phyloP scores from a whole-genome alignment of 1,284 basidiomycete genomes.

The Naganishia albida region DNA sequence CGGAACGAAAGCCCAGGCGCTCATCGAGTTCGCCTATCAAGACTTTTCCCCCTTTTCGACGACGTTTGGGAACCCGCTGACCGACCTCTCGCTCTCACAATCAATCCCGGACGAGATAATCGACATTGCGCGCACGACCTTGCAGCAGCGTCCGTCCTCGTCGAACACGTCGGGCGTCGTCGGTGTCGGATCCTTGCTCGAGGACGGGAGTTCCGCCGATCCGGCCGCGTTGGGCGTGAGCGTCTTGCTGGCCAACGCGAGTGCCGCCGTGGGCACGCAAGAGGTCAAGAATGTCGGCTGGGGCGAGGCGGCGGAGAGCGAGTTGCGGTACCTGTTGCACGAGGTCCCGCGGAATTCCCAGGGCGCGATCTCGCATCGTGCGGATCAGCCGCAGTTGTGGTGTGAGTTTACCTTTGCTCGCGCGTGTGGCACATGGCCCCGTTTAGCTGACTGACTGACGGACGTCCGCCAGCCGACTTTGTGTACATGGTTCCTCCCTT shows the following conservation, averaged over 20 bases:
- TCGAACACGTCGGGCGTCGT: conserved; percentile 59
- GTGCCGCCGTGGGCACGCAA: conserved; percentile 36
- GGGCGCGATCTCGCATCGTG: conserved; percentile 53
- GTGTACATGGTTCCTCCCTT: conserved; percentile 92
- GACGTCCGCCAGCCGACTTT: conserved; percentile 58
- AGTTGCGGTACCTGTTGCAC: conserved; percentile 70
- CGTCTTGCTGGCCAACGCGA: conserved; percentile 65
- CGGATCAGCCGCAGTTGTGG: conserved; percentile 46
- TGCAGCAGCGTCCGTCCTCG: conserved; percentile 52
- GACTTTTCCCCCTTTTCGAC: conserved; percentile 64
- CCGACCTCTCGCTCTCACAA: conserved; percentile 57
- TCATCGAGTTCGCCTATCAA: conserved; percentile 68
- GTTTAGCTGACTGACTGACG: conserved; percentile 8
- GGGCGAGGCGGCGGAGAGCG: conserved; percentile 65
- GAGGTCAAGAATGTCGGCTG: conserved; percentile 60
- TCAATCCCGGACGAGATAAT: conserved; percentile 57
- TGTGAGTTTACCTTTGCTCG: conserved; percentile 32
- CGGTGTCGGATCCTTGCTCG: conserved; percentile 56
- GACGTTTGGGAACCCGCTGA: conserved; percentile 47
- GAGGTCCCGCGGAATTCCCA: conserved; percentile 59
- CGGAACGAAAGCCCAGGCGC: conserved; percentile 71
- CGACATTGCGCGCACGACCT: conserved; percentile 56
- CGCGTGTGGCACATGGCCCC: too few species aligned
- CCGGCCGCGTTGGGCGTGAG: conserved; percentile 79
- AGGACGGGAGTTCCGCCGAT: conserved; percentile 70